Base-by-base conservation (phyloP, 148 eudicot species). In the Vaccinium vitisidaea region DNA sequence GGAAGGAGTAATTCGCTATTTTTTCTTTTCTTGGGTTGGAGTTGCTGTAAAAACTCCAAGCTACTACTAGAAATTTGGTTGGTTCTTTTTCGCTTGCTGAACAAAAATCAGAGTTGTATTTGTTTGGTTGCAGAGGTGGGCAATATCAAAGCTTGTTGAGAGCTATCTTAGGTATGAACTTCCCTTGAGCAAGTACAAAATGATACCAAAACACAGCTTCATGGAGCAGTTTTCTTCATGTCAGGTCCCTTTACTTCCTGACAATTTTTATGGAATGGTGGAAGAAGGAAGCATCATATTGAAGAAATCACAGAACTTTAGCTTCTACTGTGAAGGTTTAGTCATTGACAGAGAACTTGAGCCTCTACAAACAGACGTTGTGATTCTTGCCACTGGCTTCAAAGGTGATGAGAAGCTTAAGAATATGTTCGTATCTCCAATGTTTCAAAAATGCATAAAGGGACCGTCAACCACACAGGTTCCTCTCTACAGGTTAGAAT, bases 351-450 rank as follows among this genome's bases (percentile, higher is more conserved):
- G 83, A 4, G 75, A 83, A 18, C 48, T 10, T 6, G 80, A 83
- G 16, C 80, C 77, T 18, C 36, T 91, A 23, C 21, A 85, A 84
- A 55, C 88, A 18, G 92, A 91, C 53, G n/a, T 90, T 61, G 87
- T 91, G 36, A 87, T 91, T 25, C 79, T 90, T 48, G 92, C 92
- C 12, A 90, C 93, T 48, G 93, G 93, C 0, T 90, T 83, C 81
- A 90, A 86, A 74, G 88, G 91, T 11, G 92, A 84, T 55, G 82
- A 81, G 0, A 91, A 91, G 85, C 88, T 91, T 49, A 87, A 86
- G 58, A 71, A 80, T 27, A 83, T 91, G 9, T 91, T 91, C 63
- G 77, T 10, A 8, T 88, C 90, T 27, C 59, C 80, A 2, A 70
- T 56, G 19, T 85, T 88, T 84, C 87, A 87, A 18, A 85, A 86